Percentiles rank a stretch among this genome's conserved stretches.
Evolutionary conservation across 495 filamentous ascomycete genomes (phyloP).

Genomic region (Daldinia concentrica): DNA sequence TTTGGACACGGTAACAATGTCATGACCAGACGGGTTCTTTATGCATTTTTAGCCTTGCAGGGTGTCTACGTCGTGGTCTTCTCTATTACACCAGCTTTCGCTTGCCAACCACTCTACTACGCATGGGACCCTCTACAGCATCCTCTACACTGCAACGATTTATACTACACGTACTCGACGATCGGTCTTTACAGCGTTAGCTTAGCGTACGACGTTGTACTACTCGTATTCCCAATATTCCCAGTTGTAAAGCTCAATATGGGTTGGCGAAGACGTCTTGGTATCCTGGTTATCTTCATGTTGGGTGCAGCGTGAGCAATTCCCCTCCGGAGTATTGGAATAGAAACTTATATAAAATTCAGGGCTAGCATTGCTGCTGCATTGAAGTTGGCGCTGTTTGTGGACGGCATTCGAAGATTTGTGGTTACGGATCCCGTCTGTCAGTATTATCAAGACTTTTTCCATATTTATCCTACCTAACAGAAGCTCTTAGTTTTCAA

Average conservation of each 20-base stretch:
- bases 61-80: conserved; percentile 33
- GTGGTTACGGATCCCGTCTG: conserved; percentile 4
- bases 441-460: background rate
- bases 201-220: conserved; percentile 39
- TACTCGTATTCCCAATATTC: conserved; percentile 42
- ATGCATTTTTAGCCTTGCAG: conserved; percentile 29
- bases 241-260: conserved; percentile 37
- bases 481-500: background rate
- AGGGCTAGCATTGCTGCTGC: conserved; percentile 9
- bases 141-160: background rate
- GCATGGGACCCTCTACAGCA: background rate
- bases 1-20: conserved; percentile 17
- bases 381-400: conserved; percentile 1
- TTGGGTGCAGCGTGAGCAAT: conserved; percentile 37
- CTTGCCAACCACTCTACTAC: background rate
- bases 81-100: conserved; percentile 22
- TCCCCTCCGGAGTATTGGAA: background rate
- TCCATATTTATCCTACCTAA: background rate
- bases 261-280: conserved; percentile 7
- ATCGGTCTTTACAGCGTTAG: conserved; percentile 38
- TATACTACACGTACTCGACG: background rate
- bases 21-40: conserved; percentile 10
- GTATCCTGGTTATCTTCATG: conserved; percentile 37
- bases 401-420: background rate
- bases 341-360: background rate